A percentile compares a stretch with the other conserved stretches of the same genome.
Evolutionary conservation across 2,329 filamentous ascomycete species (phyloP).

Genomic region (Apiospora marii): DNA sequence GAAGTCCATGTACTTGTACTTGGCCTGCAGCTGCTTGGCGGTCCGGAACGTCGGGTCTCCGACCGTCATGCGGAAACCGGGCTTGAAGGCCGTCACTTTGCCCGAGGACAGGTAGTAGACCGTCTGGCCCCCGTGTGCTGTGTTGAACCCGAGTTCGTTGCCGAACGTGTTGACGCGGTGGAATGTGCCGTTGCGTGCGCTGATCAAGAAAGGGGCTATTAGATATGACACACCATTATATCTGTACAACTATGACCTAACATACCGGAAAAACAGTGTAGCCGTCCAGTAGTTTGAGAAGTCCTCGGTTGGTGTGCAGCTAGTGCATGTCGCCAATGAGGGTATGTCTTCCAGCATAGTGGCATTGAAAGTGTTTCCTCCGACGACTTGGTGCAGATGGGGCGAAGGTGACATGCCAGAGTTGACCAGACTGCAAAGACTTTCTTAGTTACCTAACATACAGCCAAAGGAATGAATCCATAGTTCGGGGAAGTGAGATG

Average conservation of each 20-base stretch:
- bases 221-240: conserved; percentile 13
- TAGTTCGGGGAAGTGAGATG: neutral
- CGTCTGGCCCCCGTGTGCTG: conserved; percentile 45
- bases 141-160: conserved; percentile 40
- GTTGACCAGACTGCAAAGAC: conserved; percentile 37
- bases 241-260: neutral
- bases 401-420: conserved; percentile 38
- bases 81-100: conserved; percentile 48
- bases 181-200: conserved; percentile 40
- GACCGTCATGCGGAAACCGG: conserved; percentile 51
- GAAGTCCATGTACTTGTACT: conserved; percentile 41
- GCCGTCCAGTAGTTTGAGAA: conserved; percentile 43
- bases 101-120: conserved; percentile 51
- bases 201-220: conserved; percentile 21
- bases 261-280: conserved; percentile 37
- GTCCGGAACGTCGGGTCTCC: conserved; percentile 44
- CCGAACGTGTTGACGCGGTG: conserved; percentile 42
- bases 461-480: neutral
- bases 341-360: conserved; percentile 39
- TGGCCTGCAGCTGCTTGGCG: conserved; percentile 36
- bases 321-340: conserved; percentile 39
- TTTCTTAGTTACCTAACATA: neutral
- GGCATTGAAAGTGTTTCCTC: conserved; percentile 41
- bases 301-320: conserved; percentile 39
- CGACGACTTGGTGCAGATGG: conserved; percentile 41